Conservation (phyloP, 2,329 filamentous ascomycete species). For the Alternaria panax region DNA sequence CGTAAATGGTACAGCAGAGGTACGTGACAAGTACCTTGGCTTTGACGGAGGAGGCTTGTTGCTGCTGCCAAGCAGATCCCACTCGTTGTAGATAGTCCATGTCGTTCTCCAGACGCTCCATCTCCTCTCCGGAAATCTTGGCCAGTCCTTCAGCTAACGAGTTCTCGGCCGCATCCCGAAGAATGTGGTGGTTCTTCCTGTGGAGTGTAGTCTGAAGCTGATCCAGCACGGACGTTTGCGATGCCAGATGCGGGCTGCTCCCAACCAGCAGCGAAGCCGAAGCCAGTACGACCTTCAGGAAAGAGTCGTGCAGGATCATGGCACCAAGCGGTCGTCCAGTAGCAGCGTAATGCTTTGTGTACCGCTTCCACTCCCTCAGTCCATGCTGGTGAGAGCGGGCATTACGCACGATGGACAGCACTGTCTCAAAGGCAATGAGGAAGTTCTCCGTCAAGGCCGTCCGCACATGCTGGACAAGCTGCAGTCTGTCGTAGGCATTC, state of each 20-base stretch:
- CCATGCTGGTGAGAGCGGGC: slow-evolving; percentile 69
- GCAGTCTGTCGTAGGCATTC: slow-evolving; percentile 75
- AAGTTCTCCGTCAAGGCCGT: slow-evolving; percentile 83
- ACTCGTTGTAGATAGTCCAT: slow-evolving; percentile 84
- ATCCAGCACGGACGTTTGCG: slow-evolving; percentile 73
- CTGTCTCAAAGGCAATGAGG: slow-evolving; percentile 84
- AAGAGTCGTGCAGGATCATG: slow-evolving; percentile 88
- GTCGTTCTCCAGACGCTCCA: slow-evolving; percentile 85
- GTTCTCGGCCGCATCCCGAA: slow-evolving; percentile 36
- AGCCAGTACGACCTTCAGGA: slow-evolving; percentile 83
- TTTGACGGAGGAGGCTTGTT: slow-evolving; percentile 84
- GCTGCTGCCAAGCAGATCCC: slow-evolving; percentile 85
- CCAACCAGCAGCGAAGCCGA: slow-evolving; percentile 76
- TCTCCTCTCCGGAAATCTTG: slow-evolving; percentile 78
- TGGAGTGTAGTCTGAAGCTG: slow-evolving; percentile 58
- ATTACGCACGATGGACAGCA: slow-evolving; percentile 89
- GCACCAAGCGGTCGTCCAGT: slow-evolving; percentile 83
- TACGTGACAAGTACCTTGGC: slow-evolving; percentile 81
- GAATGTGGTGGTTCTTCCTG: slow-evolving; percentile 23
- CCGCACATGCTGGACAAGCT: slow-evolving; percentile 74
- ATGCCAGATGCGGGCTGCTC: slow-evolving; percentile 63
- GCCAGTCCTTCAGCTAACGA: slow-evolving; percentile 65
- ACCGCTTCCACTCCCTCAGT: slow-evolving; percentile 86
- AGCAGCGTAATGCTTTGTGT: slow-evolving; percentile 81
- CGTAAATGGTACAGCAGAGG: slow-evolving; percentile 82